These are phyloP conservation scores for Yamadazyma pseudoaaseri DNA, from an alignment of 1,139 yeast genomes.

Conservation along the genomic window DNA sequence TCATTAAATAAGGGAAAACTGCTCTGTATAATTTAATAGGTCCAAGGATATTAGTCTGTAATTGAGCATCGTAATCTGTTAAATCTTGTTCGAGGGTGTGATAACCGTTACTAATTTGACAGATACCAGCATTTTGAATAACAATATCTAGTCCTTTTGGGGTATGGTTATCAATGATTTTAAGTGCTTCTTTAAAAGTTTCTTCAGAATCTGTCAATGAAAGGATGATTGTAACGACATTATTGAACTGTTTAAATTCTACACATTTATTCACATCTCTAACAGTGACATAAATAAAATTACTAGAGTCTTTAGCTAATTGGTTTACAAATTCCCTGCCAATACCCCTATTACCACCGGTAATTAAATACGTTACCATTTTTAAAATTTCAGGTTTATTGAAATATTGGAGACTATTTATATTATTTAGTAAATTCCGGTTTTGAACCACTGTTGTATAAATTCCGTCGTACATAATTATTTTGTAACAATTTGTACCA, in stretches of 20 bases:
- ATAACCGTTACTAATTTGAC: not conserved
- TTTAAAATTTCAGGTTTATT: no score
- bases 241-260: slow-evolving; percentile 4
- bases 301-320: slow-evolving; percentile 15
- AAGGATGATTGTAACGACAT: slow-evolving; percentile 6
- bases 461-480: no score
- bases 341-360: slow-evolving; percentile 31
- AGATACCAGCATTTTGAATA: slow-evolving; percentile 8
- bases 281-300: slow-evolving; percentile 19
- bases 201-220: slow-evolving; percentile 3
- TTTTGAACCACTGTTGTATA: no score
- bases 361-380: slow-evolving; percentile 16
- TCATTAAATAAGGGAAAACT: slow-evolving; percentile 8
- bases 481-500: slow-evolving; percentile 85
- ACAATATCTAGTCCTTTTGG: slow-evolving; percentile 6
- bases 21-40: slow-evolving; percentile 10
- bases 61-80: slow-evolving; percentile 1
- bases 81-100: not conserved
- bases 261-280: slow-evolving; percentile 8
- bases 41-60: slow-evolving; percentile 8
- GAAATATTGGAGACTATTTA: no score
- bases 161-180: slow-evolving; percentile 8
- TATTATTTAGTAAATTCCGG: no score
- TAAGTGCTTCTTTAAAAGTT: slow-evolving; percentile 5
- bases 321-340: slow-evolving; percentile 25